Base-by-base conservation (phyloP, 495 filamentous ascomycete species). In the Podospora tetraspora region DNA sequence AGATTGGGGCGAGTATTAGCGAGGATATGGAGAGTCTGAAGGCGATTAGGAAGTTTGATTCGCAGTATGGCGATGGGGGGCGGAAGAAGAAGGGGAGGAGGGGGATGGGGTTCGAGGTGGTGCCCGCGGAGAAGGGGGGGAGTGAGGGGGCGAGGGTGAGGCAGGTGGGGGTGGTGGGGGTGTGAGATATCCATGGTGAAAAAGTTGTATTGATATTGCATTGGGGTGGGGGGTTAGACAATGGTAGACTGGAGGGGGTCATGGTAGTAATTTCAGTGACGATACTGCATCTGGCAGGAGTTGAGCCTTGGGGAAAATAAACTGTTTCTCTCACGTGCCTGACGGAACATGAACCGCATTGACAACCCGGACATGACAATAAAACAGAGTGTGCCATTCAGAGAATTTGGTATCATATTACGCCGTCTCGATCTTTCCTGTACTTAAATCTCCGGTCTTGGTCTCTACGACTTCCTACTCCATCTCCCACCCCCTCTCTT, bases 31-130 rank as follows among this genome's bases (percentile, higher is more conserved):
- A 89, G 43, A 91, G 86, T 37, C 80, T 99, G 64, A 84, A 85
- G 65, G 92, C 92, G 24, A 97, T 99, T 70, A 83, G 91, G 63
- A 96, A 97, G 81, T 99, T 98, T 77, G 96, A 99, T 75, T 92
- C 96, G 81, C 92, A 94, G 75, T 99, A 91, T 78, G 95, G 95
- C 23, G 94, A 97, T 80, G 86, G 90, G n/a, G 92, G 88, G 63
- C 87, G 88, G 7, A 85, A 85, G 72, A 85, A 85, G 72, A 89
- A 88, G 81, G 91, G 87, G 78, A 84, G 78, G 72, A 77, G 76
- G 59, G 79, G 78, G 0, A 89, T 90, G 76, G 91, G 91, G 9
- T 93, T 93, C 76, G 87, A 84, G 62, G 81, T 83, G 0, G 79
- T 76, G n/a, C 43, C 43, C 1, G 69, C 74, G 1, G 74, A 27